Evolutionary conservation across 2,329 filamentous ascomycete genomes (phyloP).

Genomic region (Endoconidiophora polonica): DNA sequence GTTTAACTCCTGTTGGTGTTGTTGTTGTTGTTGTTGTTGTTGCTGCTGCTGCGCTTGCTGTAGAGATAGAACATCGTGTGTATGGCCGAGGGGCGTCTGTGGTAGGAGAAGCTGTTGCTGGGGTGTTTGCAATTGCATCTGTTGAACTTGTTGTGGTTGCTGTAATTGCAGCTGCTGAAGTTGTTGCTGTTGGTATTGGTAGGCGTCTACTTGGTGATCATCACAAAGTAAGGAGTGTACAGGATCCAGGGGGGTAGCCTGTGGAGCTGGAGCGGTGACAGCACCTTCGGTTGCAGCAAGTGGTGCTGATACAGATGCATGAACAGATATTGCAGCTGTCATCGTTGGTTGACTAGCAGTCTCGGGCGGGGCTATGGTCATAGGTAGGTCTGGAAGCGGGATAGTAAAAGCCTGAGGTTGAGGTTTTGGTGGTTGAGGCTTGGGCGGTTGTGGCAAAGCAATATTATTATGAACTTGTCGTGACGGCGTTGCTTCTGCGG

Average conservation of each 20-base stretch:
- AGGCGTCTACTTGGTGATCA: not conserved
- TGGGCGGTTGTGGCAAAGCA: slow-evolving; percentile 1
- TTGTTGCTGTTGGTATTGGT: slow-evolving; percentile 5
- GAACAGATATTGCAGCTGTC: not conserved
- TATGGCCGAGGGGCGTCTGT: not conserved
- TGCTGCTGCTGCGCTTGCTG: slow-evolving; percentile 10
- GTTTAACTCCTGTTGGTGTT: slow-evolving; percentile 4
- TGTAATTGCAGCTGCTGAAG: slow-evolving; percentile 4
- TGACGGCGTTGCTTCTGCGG: not conserved
- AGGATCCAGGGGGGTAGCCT: slow-evolving; percentile 3
- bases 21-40: not conserved
- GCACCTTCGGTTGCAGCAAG: not conserved
- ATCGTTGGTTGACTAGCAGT: not conserved
- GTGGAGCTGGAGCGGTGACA: not conserved
- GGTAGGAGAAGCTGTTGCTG: slow-evolving; percentile 1
- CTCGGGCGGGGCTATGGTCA: not conserved
- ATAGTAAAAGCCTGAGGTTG: slow-evolving; percentile 9
- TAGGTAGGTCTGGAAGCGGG: slow-evolving; percentile 6
- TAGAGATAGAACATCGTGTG: slow-evolving; percentile 4
- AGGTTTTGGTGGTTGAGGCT: not conserved
- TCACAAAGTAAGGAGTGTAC: slow-evolving; percentile 7
- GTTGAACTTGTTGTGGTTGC: slow-evolving; percentile 6
- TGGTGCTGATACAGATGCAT: slow-evolving; percentile 2
- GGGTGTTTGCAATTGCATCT: slow-evolving; percentile 1
- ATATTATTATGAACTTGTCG: not conserved